These are phyloP conservation scores for Leccinum variabile DNA, from an alignment of 1,284 basidiomycete species.

Conservation along the genomic window DNA sequence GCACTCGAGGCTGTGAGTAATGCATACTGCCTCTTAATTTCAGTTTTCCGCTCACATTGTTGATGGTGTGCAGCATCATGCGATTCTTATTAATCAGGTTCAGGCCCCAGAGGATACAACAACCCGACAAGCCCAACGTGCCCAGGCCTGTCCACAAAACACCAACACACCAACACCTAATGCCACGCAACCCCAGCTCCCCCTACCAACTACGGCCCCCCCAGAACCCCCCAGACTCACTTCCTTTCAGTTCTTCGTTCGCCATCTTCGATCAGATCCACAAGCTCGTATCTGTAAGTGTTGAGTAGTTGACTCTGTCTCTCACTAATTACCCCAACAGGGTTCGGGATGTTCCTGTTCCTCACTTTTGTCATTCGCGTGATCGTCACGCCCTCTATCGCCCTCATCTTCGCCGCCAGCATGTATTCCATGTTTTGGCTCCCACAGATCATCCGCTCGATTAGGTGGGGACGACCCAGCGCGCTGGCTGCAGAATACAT, in stretches of 20 bases:
- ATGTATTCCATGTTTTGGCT: conserved; percentile 80
- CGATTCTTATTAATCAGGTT: conserved; percentile 75
- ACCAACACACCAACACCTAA: not conserved
- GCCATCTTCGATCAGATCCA: conserved; percentile 64
- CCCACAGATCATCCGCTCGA: conserved; percentile 79
- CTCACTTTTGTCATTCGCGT: conserved; percentile 72
- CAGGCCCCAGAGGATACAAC: conserved; percentile 74
- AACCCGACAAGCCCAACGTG: conserved; percentile 24
- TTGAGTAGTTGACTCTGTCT: not conserved
- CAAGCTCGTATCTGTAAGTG: conserved; percentile 67
- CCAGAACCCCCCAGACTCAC: conserved; percentile 29
- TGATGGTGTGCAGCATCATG: conserved; percentile 66
- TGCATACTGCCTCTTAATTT: not conserved
- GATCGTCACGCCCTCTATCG: conserved; percentile 68
- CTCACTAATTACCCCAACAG: conserved; percentile 37
- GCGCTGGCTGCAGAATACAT: conserved; percentile 48
- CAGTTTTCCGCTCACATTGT: conserved; percentile 1
- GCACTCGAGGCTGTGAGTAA: conserved; percentile 68
- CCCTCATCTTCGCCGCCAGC: conserved; percentile 53
- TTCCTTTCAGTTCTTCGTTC: conserved; percentile 52
- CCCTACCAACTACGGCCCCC: conserved; percentile 18
- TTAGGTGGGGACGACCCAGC: conserved; percentile 60
- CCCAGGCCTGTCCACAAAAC: conserved; percentile 10
- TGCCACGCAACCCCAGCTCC: conserved; percentile 19
- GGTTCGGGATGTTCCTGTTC: conserved; percentile 65